phyloP scores from a whole-genome alignment of 164 flowering plant species.

The Kalanchoe fedtschenkoi region DNA sequence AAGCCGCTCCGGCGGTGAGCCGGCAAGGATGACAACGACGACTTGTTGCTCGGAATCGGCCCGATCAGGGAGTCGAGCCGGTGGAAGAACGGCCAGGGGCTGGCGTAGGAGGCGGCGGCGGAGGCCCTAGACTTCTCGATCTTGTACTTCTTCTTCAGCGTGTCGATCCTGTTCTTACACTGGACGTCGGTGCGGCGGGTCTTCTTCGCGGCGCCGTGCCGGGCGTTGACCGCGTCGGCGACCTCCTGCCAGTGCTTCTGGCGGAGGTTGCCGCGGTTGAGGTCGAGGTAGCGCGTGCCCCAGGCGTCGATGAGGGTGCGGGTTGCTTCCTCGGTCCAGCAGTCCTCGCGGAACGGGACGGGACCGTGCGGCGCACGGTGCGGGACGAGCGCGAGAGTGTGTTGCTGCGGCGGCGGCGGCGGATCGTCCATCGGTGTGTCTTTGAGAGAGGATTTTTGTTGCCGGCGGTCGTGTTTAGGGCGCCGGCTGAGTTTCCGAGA shows the following conservation, averaged over 20 bases:
- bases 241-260: constrained; percentile 7
- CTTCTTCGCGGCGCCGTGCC: constrained; percentile 5
- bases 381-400: constrained; percentile 13
- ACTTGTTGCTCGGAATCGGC: neutral
- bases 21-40: neutral
- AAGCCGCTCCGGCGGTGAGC: neutral
- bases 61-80: neutral
- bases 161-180: constrained; percentile 7
- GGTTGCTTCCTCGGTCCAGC: constrained; percentile 5
- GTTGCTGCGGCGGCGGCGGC: too few species aligned
- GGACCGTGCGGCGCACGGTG: constrained; percentile 15
- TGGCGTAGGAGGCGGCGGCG: neutral
- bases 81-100: neutral
- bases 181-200: constrained; percentile 1
- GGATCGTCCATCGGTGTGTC: neutral
- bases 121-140: neutral
- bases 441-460: neutral
- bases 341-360: constrained; percentile 25
- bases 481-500: neutral
- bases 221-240: neutral
- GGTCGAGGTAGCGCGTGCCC: constrained; percentile 2
- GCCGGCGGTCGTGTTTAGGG: neutral
- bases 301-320: constrained; percentile 5
- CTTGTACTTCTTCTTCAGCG: constrained; percentile 6
- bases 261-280: neutral